These are phyloP conservation scores for Microbotryomycetes sp. DNA, from an alignment of 1,284 basidiomycete species.

Conservation along the genomic window DNA sequence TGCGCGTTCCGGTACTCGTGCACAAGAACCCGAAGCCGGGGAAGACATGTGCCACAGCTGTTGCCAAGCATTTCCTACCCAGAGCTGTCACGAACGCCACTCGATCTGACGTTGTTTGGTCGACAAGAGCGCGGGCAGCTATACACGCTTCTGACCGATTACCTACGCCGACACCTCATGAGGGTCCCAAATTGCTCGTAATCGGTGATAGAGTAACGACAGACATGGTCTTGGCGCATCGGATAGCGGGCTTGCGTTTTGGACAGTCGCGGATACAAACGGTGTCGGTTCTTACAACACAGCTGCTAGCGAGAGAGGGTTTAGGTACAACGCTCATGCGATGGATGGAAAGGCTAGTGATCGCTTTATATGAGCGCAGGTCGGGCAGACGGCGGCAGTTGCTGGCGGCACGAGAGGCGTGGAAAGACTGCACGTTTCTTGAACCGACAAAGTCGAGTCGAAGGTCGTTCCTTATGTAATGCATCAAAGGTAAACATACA, in stretches of 20 bases:
- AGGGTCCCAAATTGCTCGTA: constrained; percentile 53
- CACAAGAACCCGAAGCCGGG: constrained; percentile 72
- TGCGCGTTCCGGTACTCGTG: constrained; percentile 73
- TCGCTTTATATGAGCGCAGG: constrained; percentile 22
- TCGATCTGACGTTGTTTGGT: constrained; percentile 24
- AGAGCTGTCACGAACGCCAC: constrained; percentile 12
- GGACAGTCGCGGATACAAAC: constrained; percentile 11
- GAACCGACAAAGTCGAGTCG: background rate
- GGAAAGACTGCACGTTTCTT: background rate
- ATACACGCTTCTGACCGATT: constrained; percentile 26
- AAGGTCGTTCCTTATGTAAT: too few species aligned
- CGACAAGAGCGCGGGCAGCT: constrained; percentile 24
- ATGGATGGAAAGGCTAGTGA: constrained; percentile 33
- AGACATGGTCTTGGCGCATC: constrained; percentile 77
- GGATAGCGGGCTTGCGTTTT: constrained; percentile 44
- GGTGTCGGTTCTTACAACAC: constrained; percentile 41
- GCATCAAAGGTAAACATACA: too few species aligned
- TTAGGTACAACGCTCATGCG: constrained; percentile 40
- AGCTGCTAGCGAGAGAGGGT: constrained; percentile 39
- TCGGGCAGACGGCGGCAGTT: background rate
- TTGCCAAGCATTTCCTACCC: constrained; percentile 55
- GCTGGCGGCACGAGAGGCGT: background rate
- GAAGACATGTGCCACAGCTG: constrained; percentile 54
- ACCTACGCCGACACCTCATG: constrained; percentile 39
- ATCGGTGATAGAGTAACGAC: constrained; percentile 89